Evolutionary conservation across 83 land plant species (phyloP).

Genomic region (Isoetes engelmannii): DNA sequence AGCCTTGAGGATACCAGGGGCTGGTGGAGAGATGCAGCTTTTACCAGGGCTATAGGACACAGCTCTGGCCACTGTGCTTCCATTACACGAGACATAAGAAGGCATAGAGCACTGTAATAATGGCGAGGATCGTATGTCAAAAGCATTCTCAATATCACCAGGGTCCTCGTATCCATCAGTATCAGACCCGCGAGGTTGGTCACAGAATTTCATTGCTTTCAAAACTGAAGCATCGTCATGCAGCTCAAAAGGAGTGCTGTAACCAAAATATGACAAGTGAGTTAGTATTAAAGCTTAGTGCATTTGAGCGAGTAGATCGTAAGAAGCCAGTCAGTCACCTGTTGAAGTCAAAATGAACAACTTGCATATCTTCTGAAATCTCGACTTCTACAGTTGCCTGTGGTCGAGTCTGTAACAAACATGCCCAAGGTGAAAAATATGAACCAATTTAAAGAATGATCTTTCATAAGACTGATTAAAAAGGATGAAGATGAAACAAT

Average conservation of each 20-base stretch:
- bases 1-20: conserved; percentile 21
- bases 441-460: too few species aligned
- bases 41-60: conserved; percentile 16
- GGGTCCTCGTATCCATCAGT: conserved; percentile 8
- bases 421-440: too few species aligned
- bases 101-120: conserved; percentile 4
- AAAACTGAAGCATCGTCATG: conserved; percentile 33
- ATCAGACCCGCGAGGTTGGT: conserved; percentile 10
- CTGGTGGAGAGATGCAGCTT: conserved; percentile 5
- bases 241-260: conserved; percentile 34
- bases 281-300: background rate
- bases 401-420: conserved; percentile 62
- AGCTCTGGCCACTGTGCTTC: conserved; percentile 7
- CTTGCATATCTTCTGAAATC: conserved; percentile 94
- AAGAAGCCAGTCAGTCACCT: conserved; percentile 33
- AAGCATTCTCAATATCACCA: background rate
- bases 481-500: too few species aligned
- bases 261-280: background rate
- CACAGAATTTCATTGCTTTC: conserved; percentile 25
- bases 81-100: conserved; percentile 4
- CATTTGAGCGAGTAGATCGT: background rate
- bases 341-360: conserved; percentile 88
- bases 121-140: background rate
- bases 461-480: too few species aligned
- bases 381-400: conserved; percentile 94